Percentiles rank a stretch among this genome's conserved stretches.
These are phyloP conservation scores for Dysphania ambrosioides DNA, from an alignment of 148 eudicot genomes.

Conservation along the genomic window DNA sequence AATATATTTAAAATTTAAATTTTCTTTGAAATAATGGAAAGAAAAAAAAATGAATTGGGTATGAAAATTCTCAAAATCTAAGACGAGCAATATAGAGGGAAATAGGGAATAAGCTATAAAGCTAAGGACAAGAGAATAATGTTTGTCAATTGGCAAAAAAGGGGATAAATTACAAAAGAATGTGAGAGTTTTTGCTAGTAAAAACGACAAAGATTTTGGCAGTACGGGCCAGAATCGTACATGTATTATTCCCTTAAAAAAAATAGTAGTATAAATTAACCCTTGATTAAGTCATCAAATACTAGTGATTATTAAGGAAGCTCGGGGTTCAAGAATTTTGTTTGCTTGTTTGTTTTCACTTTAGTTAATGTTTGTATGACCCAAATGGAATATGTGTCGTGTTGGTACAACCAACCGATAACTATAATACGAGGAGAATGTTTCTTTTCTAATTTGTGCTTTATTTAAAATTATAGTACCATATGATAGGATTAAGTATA, in stretches of 20 bases:
- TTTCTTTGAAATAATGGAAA: too few relatives aligned
- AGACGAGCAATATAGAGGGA: too few relatives aligned
- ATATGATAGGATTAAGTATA: too few relatives aligned
- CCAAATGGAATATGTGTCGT: slow-evolving; percentile 35
- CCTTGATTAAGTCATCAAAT: background rate
- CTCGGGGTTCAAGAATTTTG: slow-evolving; percentile 48
- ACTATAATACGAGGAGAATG: slow-evolving; percentile 26
- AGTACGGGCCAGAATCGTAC: slow-evolving; percentile 26
- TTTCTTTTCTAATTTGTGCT: slow-evolving; percentile 24
- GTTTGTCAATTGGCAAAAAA: slow-evolving; percentile 32
- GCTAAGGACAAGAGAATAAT: slow-evolving; percentile 42
- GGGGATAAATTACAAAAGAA: slow-evolving; percentile 14
- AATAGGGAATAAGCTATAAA: slow-evolving; percentile 45
- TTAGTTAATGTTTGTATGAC: background rate
- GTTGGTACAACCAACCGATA: slow-evolving; percentile 20
- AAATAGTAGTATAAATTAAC: background rate
- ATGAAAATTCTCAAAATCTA: too few relatives aligned
- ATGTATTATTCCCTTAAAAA: slow-evolving; percentile 6
- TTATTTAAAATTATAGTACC: too few relatives aligned
- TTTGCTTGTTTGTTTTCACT: slow-evolving; percentile 26
- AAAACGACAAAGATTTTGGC: slow-evolving; percentile 37
- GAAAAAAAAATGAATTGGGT: too few relatives aligned
- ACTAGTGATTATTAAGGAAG: slow-evolving; percentile 7
- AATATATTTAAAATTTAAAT: too few relatives aligned
- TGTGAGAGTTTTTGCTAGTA: slow-evolving; percentile 1